These are phyloP conservation scores for Peniophora sp. DNA, from an alignment of 1,284 basidiomycete species.

Conservation along the genomic window DNA sequence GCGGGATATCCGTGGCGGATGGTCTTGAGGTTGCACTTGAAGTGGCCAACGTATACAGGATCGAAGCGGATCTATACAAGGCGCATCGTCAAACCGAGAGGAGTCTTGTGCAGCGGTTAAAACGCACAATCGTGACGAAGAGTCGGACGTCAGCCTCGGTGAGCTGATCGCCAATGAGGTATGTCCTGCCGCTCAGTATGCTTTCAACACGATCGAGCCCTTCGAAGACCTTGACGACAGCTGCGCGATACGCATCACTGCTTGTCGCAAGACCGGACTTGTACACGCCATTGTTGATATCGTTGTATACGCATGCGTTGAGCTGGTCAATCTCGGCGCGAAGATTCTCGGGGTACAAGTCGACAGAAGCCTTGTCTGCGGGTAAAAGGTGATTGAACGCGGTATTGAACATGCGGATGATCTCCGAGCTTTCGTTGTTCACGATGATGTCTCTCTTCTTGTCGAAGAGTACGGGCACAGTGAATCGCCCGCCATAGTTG, in stretches of 20 bases:
- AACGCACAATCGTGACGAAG: conserved; percentile 85
- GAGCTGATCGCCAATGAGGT: conserved; percentile 72
- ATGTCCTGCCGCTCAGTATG: conserved; percentile 71
- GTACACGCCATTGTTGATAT: conserved; percentile 86
- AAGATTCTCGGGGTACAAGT: conserved; percentile 73
- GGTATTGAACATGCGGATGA: conserved; percentile 87
- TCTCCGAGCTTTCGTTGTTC: conserved; percentile 92
- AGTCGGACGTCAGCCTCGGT: conserved; percentile 92
- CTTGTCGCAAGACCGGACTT: conserved; percentile 83
- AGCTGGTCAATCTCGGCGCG: conserved; percentile 78
- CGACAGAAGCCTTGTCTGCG: conserved; percentile 54
- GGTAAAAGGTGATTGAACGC: conserved; percentile 73
- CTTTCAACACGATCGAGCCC: conserved; percentile 79
- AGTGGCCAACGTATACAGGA: conserved; percentile 85
- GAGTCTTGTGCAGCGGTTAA: too few relatives aligned
- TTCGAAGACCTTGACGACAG: conserved; percentile 66
- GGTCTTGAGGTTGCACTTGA: conserved; percentile 87
- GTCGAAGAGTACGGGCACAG: conserved; percentile 95
- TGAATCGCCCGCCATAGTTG: conserved; percentile 68
- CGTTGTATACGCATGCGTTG: conserved; percentile 84
- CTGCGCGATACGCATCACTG: conserved; percentile 76
- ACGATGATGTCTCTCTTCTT: conserved; percentile 86
- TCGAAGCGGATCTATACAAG: conserved; percentile 51
- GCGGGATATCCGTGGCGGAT: conserved; percentile 78
- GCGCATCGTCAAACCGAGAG: too few relatives aligned